phyloP scores from a whole-genome alignment of 2,329 filamentous ascomycete species.

The Fusarium tupiense region DNA sequence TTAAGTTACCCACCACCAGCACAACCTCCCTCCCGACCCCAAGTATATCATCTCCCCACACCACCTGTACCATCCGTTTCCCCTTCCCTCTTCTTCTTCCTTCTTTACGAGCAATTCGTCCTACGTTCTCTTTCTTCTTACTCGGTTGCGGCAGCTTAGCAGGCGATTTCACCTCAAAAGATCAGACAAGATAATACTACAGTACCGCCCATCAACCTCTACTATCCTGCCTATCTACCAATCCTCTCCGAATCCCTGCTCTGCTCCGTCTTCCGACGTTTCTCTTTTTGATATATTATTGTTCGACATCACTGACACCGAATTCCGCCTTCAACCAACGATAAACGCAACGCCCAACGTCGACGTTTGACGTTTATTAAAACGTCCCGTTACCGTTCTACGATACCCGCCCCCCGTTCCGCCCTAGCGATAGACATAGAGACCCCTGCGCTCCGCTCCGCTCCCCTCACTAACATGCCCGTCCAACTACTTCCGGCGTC shows the following conservation, averaged over 20 bases:
- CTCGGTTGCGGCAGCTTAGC: conserved; percentile 66
- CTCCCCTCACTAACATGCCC: conserved; percentile 71
- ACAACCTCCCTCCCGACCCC: neutral
- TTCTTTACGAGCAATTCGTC: conserved; percentile 67
- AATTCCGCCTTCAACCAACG: conserved; percentile 16
- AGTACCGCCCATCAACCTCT: conserved; percentile 11
- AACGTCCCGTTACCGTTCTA: conserved; percentile 16
- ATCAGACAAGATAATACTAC: conserved; percentile 31
- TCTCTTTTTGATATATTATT: conserved; percentile 56
- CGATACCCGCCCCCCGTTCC: conserved; percentile 8
- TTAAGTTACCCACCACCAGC: conserved; percentile 13
- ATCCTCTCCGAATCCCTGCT: conserved; percentile 40
- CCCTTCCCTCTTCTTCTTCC: conserved; percentile 54
- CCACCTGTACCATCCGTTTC: conserved; percentile 48
- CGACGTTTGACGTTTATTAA: conserved; percentile 14
- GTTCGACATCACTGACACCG: conserved; percentile 39
- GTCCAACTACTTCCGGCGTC: conserved; percentile 93
- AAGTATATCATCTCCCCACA: conserved; percentile 55
- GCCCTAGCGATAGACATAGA: conserved; percentile 8
- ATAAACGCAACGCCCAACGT: conserved; percentile 13
- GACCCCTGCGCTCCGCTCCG: conserved; percentile 26
- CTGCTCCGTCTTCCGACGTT: conserved; percentile 63
- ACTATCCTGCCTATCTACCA: conserved; percentile 12
- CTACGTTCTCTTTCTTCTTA: conserved; percentile 67
- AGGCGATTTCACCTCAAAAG: conserved; percentile 59